Base-by-base conservation (phyloP, 2,329 filamentous ascomycete species). In the Colletotrichum trifolii region DNA sequence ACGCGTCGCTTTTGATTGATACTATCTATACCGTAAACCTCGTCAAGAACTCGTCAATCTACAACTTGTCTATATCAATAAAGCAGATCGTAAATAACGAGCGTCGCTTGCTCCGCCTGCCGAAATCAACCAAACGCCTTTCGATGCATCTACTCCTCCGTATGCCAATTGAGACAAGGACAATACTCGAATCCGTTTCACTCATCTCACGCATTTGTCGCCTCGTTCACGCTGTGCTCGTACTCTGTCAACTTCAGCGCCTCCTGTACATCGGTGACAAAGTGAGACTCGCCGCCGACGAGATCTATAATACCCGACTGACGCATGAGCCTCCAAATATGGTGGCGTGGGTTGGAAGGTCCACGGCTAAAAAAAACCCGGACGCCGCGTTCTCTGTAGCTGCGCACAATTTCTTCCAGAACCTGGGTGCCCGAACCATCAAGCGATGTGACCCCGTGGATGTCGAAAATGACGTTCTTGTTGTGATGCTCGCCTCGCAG, bases 381-480 rank as follows among this genome's bases (percentile, higher is more conserved):
- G 2, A 95, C 93, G 1, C 91, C 91, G 5, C 90, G 83, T 39
- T 91, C 85, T n/a, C 89, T 83, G 75, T 98, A 98, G 36, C 83
- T 85, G 52, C 88, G 82, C 13, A 99, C 93, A 70, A 98, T 98
- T 78, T 98, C 96, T 50, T 88, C 86, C 3, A 99, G 82, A 0
- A 98, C 95, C 78, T 98, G 96, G 0, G 93, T 91, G 1, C 95
- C 96, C 0, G 94, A 97, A 6, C 94, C 96, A 74, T 99, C 96
- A 71, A 99, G 89, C 35, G 91, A 91, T 0, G 94, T 97, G 3
- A 99, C 96, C n/a, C 96, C 96, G 71, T 98, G 95, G 8, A 98
- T 94, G 75, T 99, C 96, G 73, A 99, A 98, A 67, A 99, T 94
- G 76, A 99, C 85, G 73, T 97, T 97, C 70, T 89, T 87, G 75